Evolutionary conservation across 768 basidiomycete species (phyloP).

Genomic region (Mycena olivaceomarginata): DNA sequence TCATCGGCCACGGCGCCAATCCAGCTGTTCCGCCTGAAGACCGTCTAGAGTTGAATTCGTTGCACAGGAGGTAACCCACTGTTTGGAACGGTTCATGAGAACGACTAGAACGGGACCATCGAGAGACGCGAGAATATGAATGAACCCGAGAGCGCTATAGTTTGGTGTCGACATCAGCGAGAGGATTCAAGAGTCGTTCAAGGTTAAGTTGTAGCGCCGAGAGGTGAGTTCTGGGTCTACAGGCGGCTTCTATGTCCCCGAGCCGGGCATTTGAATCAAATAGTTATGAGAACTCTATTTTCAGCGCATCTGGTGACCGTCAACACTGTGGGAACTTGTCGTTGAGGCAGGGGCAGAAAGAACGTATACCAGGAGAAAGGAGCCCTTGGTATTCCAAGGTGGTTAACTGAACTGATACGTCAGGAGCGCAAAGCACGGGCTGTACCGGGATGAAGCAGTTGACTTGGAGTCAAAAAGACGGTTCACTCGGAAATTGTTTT

Average conservation of each 20-base stretch:
- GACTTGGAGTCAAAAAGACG: no score
- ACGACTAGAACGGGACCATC: slow-evolving; percentile 66
- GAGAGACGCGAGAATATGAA: slow-evolving; percentile 64
- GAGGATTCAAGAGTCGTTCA: no score
- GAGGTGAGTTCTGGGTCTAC: no score
- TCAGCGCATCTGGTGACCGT: not conserved
- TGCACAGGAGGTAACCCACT: slow-evolving; percentile 55
- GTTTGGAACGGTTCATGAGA: slow-evolving; percentile 67
- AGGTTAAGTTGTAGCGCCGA: no score
- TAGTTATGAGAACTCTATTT: not conserved
- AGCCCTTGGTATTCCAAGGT: no score
- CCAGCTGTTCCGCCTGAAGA: slow-evolving; percentile 67
- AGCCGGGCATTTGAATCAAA: not conserved
- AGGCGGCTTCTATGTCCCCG: not conserved
- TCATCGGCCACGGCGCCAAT: slow-evolving; percentile 57
- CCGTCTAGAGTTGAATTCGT: not conserved
- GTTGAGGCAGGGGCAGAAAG: no score
- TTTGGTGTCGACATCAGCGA: slow-evolving; percentile 55
- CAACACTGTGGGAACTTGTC: no score
- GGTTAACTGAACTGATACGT: no score
- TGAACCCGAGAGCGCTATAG: slow-evolving; percentile 58
- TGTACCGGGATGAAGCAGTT: no score
- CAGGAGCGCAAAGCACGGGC: no score
- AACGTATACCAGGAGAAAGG: no score
- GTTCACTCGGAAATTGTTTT: no score